Base-by-base conservation (phyloP, 306 rosid genomes). In the Inga laurina region DNA sequence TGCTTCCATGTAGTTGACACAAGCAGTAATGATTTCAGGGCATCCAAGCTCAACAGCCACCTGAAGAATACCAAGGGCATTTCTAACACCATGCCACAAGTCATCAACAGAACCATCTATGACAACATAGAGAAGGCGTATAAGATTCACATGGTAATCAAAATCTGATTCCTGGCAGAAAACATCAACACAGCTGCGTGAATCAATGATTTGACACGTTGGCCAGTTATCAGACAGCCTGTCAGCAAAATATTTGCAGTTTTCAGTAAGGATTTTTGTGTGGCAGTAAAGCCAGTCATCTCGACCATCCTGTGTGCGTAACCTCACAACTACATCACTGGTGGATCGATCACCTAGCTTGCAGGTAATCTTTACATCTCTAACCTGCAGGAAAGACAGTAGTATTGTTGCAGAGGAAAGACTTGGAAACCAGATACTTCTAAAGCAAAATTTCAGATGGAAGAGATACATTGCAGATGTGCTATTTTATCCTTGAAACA, bases 251-350 rank as follows among this genome's bases (percentile, higher is more conserved):
- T 94, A 94, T 87, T 92, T 89, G 91, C 98, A 91, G 49, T 84
- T 90, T 21, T 82, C 88, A 0, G 54, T 71, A 66, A 96, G 93
- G 56, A 91, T 74, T 39, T 84, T 81, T 1, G 98, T 91, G 80
- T 94, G 98, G 74, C 98, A 92, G 76, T 91, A 96, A 2, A 94
- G 71, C 99, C 99, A 86, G 66, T 94, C 93, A 83, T 96, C 99
- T 76, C 95, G 89, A 64, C 97, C 93, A 41, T 91, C 97, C 79
- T 85, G 88, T 2, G 97, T 94, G 49, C 98, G 91, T 49, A 96
- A 88, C 92, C 99, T 91, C 88, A 96, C 99, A 65, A 96, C 97
- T 86, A 96, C 97, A 81, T 96, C 99, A 78, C 98, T 94, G 41
- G 96, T 91, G 30, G 91, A 88, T 76, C 90, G 79, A 72, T 96